Percentiles rank a stretch among this genome's conserved stretches.
phyloP scores from a whole-genome alignment of 1,284 basidiomycete species.

The Prillingera fragicola region DNA sequence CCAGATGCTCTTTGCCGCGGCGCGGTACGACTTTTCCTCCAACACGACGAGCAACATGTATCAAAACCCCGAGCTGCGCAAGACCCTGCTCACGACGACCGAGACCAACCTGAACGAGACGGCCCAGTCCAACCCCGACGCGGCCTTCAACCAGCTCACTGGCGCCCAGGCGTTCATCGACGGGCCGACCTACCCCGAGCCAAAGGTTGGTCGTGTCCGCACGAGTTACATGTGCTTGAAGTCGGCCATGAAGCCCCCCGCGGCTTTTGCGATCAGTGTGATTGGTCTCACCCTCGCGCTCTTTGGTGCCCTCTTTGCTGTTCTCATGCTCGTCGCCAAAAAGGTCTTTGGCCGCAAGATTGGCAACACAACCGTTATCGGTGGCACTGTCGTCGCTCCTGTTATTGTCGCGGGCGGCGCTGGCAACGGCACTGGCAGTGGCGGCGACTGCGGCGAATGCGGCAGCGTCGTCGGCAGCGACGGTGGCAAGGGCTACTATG shows the following conservation, averaged over 20 bases:
- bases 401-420: neutral
- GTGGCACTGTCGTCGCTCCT: neutral
- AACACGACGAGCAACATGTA: constrained; percentile 21
- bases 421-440: neutral
- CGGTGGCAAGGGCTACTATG: neutral
- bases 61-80: constrained; percentile 4
- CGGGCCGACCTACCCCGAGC: constrained; percentile 1
- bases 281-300: constrained; percentile 16
- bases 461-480: no score
- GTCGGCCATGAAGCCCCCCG: constrained; percentile 14
- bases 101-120: constrained; percentile 9
- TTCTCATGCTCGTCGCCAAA: constrained; percentile 7
- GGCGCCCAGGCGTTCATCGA: constrained; percentile 12
- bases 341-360: constrained; percentile 10
- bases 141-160: constrained; percentile 4
- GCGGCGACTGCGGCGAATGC: neutral
- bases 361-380: neutral
- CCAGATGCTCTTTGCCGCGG: constrained; percentile 15
- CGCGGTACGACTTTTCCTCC: constrained; percentile 17
- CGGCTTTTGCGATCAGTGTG: constrained; percentile 13
- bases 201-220: constrained; percentile 12
- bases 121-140: constrained; percentile 7
- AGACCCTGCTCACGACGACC: constrained; percentile 1
- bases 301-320: constrained; percentile 15
- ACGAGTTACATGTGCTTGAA: constrained; percentile 17